Conservation (phyloP, 2,329 filamentous ascomycete genomes). For the Geosmithia morbida region DNA sequence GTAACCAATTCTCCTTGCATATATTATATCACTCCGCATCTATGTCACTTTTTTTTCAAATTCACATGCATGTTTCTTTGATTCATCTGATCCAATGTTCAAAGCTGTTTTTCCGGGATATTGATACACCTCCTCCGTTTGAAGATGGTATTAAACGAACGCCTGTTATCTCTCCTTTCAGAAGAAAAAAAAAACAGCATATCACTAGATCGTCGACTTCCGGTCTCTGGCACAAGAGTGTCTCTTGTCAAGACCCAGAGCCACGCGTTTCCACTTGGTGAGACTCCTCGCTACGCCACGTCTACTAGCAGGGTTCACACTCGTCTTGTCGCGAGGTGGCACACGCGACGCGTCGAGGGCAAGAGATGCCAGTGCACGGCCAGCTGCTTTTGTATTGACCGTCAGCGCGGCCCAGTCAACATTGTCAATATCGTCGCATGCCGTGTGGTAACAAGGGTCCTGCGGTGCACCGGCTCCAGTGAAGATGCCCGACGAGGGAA, state of each 20-base stretch:
- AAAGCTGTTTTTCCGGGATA: not conserved
- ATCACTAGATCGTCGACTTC: slow-evolving; percentile 2
- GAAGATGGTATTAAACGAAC: not conserved
- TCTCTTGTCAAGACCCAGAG: slow-evolving; percentile 2
- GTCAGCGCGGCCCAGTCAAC: slow-evolving; percentile 18
- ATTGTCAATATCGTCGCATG: slow-evolving; percentile 18
- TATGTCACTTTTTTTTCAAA: too few species aligned
- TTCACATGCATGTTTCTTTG: too few species aligned
- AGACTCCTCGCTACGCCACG: slow-evolving; percentile 5
- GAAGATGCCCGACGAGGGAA: slow-evolving; percentile 24
- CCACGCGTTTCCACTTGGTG: slow-evolving; percentile 3
- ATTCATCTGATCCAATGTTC: not conserved
- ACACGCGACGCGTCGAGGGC: slow-evolving; percentile 10
- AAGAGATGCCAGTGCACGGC: slow-evolving; percentile 25
- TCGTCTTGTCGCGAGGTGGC: slow-evolving; percentile 10
- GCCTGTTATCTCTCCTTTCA: not conserved
- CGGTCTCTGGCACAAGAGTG: slow-evolving; percentile 2
- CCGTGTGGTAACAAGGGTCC: slow-evolving; percentile 17
- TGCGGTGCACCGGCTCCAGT: slow-evolving; percentile 19
- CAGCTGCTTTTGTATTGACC: slow-evolving; percentile 23
- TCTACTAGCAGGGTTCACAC: slow-evolving; percentile 6
- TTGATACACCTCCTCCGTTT: not conserved
- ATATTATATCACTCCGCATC: too few species aligned
- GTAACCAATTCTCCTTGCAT: too few species aligned
- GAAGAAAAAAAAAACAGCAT: too few species aligned